A percentile compares a stretch with the other conserved stretches of the same genome.
These are phyloP conservation scores for Venturia effusa DNA, from an alignment of 2,329 filamentous ascomycete genomes.

Conservation along the genomic window DNA sequence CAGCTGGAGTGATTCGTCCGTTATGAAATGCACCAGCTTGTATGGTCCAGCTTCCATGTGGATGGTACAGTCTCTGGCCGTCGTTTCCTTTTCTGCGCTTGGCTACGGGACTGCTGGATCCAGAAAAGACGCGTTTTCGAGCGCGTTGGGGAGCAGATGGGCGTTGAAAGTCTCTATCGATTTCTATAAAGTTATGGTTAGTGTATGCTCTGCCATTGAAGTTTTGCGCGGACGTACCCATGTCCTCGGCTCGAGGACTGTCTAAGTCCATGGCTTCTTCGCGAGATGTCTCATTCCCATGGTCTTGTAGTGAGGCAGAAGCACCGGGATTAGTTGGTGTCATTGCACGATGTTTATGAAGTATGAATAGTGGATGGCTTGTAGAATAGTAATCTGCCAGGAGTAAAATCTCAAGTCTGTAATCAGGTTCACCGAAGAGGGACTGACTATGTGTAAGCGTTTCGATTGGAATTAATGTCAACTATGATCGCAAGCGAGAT, in stretches of 20 bases:
- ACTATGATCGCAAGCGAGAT: background rate
- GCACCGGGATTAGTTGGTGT: background rate
- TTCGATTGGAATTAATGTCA: background rate
- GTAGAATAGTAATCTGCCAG: background rate
- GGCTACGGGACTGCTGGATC: background rate
- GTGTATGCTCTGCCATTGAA: background rate
- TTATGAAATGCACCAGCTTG: background rate
- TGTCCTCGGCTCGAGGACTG: background rate
- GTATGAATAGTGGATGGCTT: background rate
- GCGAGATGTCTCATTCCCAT: background rate
- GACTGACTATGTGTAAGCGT: background rate
- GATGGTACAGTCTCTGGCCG: background rate
- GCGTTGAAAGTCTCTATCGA: background rate
- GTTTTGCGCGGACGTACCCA: background rate
- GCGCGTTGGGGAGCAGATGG: background rate
- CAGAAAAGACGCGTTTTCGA: background rate
- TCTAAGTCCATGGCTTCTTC: background rate
- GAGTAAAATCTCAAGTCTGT: background rate
- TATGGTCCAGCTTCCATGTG: background rate
- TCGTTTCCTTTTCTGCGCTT: background rate
- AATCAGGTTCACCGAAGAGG: background rate
- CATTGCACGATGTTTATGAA: background rate
- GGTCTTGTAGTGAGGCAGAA: background rate
- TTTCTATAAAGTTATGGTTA: background rate
- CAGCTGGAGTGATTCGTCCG: background rate